phyloP scores from a whole-genome alignment of 2,329 filamentous ascomycete species.

The Parascedosporium putredinis region DNA sequence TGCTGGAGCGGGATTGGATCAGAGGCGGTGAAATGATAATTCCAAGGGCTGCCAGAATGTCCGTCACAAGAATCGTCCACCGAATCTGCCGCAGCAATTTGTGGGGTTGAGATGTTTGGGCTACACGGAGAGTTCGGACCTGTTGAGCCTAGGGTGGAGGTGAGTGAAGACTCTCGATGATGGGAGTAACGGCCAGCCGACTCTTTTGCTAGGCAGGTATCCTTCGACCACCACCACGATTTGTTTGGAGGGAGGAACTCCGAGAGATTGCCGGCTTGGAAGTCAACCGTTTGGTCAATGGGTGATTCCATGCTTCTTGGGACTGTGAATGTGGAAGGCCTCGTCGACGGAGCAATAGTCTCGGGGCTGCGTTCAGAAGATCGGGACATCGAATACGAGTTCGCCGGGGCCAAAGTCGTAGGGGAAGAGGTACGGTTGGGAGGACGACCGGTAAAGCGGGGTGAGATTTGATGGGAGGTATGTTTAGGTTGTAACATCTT shows the following conservation, averaged over 20 bases:
- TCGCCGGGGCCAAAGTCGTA: neutral
- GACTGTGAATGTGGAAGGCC: neutral
- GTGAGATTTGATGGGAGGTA: neutral
- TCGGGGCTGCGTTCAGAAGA: neutral
- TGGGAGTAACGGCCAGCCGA: constrained; percentile 22
- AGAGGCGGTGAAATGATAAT: neutral
- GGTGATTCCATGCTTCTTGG: constrained; percentile 7
- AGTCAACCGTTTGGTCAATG: constrained; percentile 4
- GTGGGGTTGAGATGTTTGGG: constrained; percentile 44
- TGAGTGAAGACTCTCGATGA: constrained; percentile 51
- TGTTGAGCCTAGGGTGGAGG: constrained; percentile 44
- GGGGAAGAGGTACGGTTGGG: constrained; percentile 3
- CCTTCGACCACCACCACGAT: constrained; percentile 5
- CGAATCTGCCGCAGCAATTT: constrained; percentile 44
- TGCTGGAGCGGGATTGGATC: neutral
- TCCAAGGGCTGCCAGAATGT: constrained; percentile 15
- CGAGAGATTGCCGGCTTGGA: constrained; percentile 2
- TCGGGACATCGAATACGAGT: neutral
- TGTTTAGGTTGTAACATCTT: constrained; percentile 4
- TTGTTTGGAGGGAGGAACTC: constrained; percentile 1
- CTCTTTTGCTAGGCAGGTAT: neutral
- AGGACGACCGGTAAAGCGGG: neutral
- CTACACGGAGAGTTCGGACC: constrained; percentile 51
- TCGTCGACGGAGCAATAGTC: neutral
- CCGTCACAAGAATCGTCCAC: constrained; percentile 35